phyloP scores from a whole-genome alignment of 148 eudicot species.

The Silene conica region DNA sequence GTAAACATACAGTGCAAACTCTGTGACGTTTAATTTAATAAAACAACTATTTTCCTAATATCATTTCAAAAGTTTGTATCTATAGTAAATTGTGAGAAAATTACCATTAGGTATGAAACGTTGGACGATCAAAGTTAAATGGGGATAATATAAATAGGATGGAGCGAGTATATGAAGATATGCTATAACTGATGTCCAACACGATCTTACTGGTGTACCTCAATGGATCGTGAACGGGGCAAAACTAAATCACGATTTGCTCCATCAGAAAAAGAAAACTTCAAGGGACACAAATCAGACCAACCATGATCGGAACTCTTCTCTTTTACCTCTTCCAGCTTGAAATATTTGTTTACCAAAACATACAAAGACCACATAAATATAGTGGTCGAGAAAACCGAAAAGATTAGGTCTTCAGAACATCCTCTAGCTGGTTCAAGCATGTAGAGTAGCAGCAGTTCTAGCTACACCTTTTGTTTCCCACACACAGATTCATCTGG shows the following conservation, averaged over 20 bases:
- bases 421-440: constrained; percentile 14
- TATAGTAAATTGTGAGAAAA: not conserved
- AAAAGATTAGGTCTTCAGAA: constrained; percentile 11
- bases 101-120: not conserved
- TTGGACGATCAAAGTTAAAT: not conserved
- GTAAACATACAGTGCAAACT: not conserved
- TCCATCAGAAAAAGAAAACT: constrained; percentile 27
- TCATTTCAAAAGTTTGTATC: no score
- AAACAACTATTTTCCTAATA: not conserved
- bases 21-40: no score
- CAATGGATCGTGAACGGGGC: constrained; percentile 48
- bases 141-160: not conserved
- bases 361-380: constrained; percentile 71
- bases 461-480: not conserved
- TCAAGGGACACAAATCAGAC: constrained; percentile 34
- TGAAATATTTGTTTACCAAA: constrained; percentile 60
- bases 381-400: constrained; percentile 19
- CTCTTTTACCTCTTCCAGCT: constrained; percentile 46
- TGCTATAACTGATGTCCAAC: not conserved
- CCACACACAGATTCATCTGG: not conserved
- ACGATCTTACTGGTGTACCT: constrained; percentile 35
- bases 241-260: constrained; percentile 30
- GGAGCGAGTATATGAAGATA: not conserved
- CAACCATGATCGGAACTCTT: constrained; percentile 33
- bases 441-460: constrained; percentile 11